Base-by-base conservation (phyloP, 139 green algal species). In the Picochlorum sp. region DNA sequence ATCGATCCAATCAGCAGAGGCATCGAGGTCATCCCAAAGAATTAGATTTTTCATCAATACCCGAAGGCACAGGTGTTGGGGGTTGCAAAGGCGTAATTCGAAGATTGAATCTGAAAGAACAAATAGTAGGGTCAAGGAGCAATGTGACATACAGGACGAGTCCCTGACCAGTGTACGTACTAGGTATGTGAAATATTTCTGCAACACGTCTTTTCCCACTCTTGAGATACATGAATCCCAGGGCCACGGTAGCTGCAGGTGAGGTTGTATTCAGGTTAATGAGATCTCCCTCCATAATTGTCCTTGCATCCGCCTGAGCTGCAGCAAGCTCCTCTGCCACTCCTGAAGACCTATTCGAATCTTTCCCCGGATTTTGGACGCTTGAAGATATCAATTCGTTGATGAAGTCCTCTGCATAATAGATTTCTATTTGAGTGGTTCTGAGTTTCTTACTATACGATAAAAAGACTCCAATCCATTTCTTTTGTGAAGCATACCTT, bases 211-310 rank as follows among this genome's bases (percentile, higher is more conserved):
- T 68, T 68, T 96, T 81, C 54, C 90, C 85, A 10, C 88, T 94
- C 57, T 88, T 78, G 10, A 97, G 79, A 78, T 85, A 95, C 78
- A 96, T 95, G 21, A 98, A 82, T 8, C 71, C 83, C 15, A 98
- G 83, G 0, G 93, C 92, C 18, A 97, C 57, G 0, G 83, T 89
- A 10, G 93, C 89, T 15, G 80, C 92, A 7, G 92, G 92, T 5
- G 80, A 76, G 16, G 85, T 97, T 9, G 96, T 76, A 7, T 87
- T 81, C 28, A 91, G 62, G 72, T 98, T 95, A 14, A 90, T 60
- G 45, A 82, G 68, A 13, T 75, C 69, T 10, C 80, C 75, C 69
- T 98, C 90, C 66, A 97, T 61, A 20, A 98, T 85, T 44, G 90
- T 75, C 67, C 89, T 69, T 38, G 30, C 45, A 15, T 28, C 58